Conservation (phyloP, 179 eudicot species). For the Spergularia azorica region DNA sequence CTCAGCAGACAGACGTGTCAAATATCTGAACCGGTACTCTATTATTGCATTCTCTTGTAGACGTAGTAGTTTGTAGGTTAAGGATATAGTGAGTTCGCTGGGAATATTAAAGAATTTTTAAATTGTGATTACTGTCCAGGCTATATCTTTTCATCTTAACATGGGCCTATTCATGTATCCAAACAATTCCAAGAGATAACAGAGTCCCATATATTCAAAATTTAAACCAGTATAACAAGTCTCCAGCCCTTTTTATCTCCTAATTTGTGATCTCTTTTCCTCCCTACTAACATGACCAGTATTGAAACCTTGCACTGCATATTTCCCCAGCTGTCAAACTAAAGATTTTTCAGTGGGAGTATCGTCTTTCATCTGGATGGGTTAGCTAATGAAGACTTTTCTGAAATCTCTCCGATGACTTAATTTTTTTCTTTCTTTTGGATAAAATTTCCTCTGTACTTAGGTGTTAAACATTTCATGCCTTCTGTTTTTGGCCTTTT, state of each 20-base stretch:
- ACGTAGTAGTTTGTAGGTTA: neutral
- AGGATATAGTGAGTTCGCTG: neutral
- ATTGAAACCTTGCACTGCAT: neutral
- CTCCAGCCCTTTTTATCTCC: too few species aligned
- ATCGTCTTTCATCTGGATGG: neutral
- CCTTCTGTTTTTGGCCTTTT: constrained; percentile 2
- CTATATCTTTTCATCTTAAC: too few species aligned
- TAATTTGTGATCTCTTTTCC: neutral
- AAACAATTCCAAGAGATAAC: too few species aligned
- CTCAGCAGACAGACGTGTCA: constrained; percentile 70
- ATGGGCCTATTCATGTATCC: too few species aligned
- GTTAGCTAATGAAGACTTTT: neutral
- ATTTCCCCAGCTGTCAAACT: neutral
- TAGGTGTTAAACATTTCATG: constrained; percentile 2
- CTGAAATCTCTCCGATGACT: neutral
- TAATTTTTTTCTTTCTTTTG: neutral
- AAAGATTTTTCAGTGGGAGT: neutral
- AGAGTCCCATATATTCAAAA: too few species aligned
- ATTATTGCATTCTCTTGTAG: neutral
- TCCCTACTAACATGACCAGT: neutral
- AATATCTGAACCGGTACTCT: constrained; percentile 66
- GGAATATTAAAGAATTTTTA: too few species aligned
- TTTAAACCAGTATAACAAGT: too few species aligned
- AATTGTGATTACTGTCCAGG: too few species aligned
- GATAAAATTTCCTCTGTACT: neutral